Conservation (phyloP, 164 flowering plant genomes). For the Chimonanthus salicifolius region DNA sequence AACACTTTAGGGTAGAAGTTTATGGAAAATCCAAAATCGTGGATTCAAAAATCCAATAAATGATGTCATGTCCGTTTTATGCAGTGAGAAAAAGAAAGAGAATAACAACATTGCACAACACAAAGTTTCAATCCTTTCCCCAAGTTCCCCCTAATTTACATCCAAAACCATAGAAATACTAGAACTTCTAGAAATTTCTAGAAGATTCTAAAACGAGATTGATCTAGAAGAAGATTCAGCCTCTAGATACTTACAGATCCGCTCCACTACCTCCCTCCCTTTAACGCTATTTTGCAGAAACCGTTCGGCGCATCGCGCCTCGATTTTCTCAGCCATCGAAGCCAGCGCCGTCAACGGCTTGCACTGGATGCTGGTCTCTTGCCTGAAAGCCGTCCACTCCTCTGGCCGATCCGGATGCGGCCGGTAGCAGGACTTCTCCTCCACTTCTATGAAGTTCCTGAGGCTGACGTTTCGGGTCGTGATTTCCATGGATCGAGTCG, state of each 20-base stretch:
- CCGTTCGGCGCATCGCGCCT: constrained; percentile 82
- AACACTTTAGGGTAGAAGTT: too few relatives aligned
- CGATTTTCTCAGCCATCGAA: constrained; percentile 94
- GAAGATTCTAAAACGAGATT: constrained; percentile 31
- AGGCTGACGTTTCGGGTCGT: constrained; percentile 73
- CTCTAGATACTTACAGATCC: constrained; percentile 94
- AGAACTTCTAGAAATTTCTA: too few relatives aligned
- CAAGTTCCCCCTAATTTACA: constrained; percentile 13
- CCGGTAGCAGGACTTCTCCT: constrained; percentile 70
- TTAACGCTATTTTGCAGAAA: constrained; percentile 85
- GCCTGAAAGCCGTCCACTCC: constrained; percentile 75
- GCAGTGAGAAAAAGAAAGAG: background rate
- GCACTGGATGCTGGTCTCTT: constrained; percentile 76
- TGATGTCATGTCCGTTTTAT: background rate
- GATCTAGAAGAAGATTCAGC: constrained; percentile 43
- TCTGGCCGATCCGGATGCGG: constrained; percentile 87
- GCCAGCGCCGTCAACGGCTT: constrained; percentile 85
- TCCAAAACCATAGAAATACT: too few relatives aligned
- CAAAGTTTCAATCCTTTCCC: background rate
- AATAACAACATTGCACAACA: background rate
- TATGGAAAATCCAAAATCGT: too few relatives aligned
- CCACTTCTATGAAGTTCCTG: constrained; percentile 74
- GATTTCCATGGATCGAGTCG: constrained; percentile 64
- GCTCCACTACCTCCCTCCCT: constrained; percentile 97
- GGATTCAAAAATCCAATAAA: background rate